These are phyloP conservation scores for Alternaria gaisen DNA, from an alignment of 2,329 filamentous ascomycete genomes.

Conservation along the genomic window DNA sequence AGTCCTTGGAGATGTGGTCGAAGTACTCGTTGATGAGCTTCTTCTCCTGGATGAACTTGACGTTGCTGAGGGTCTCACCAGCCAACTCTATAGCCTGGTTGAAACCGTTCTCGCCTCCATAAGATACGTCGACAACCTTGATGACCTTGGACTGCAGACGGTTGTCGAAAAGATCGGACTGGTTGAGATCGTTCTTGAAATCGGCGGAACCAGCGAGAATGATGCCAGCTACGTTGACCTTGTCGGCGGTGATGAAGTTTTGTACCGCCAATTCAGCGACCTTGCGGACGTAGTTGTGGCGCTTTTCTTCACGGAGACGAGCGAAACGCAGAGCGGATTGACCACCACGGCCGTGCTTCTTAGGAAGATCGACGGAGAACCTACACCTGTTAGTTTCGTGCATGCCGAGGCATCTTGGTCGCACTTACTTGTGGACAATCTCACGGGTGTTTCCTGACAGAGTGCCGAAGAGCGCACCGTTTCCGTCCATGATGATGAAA, in stretches of 20 bases:
- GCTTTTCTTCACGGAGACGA: conserved; percentile 98
- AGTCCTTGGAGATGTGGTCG: conserved; percentile 98
- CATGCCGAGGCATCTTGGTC: neutral
- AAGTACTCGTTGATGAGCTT: conserved; percentile 99
- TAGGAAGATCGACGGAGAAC: conserved; percentile 96
- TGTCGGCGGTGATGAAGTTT: conserved; percentile 98
- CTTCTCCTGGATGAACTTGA: conserved; percentile 99
- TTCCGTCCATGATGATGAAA: conserved; percentile 99
- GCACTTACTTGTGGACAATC: conserved; percentile 79
- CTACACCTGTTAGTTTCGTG: conserved; percentile 14
- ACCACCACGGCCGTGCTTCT: conserved; percentile 99
- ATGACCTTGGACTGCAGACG: conserved; percentile 95
- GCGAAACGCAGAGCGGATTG: conserved; percentile 99
- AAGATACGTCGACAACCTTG: conserved; percentile 98
- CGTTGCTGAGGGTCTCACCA: conserved; percentile 94
- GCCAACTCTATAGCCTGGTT: conserved; percentile 98
- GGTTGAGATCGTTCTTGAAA: conserved; percentile 99
- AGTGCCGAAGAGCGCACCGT: conserved; percentile 95
- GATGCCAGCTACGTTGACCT: conserved; percentile 95
- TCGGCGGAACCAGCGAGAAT: conserved; percentile 97
- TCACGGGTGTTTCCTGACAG: conserved; percentile 97
- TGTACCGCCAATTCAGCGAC: conserved; percentile 97
- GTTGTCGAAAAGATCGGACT: conserved; percentile 95
- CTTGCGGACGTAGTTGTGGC: conserved; percentile 99
- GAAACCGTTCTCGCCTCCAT: conserved; percentile 99